Conservation (phyloP, 2,329 filamentous ascomycete genomes). For the Claviceps sp. region DNA sequence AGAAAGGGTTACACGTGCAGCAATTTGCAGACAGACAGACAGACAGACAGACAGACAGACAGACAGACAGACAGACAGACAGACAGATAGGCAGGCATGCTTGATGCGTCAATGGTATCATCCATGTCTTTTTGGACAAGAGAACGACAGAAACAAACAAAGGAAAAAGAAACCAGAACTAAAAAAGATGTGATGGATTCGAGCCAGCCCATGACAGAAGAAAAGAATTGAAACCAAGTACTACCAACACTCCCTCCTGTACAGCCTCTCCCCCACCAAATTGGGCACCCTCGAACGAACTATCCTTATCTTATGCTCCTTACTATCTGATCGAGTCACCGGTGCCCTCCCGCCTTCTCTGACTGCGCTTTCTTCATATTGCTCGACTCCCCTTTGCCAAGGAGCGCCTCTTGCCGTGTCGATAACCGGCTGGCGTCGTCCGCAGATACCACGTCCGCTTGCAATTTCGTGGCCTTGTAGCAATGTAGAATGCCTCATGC, state of each 20-base stretch:
- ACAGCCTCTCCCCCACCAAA: not conserved
- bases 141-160: conserved; percentile 13
- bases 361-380: not conserved
- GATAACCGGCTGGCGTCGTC: not conserved
- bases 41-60: too few relatives aligned
- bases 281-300: not conserved
- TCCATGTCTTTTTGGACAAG: conserved; percentile 22
- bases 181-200: not conserved
- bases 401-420: not conserved
- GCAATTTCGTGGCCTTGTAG: not conserved
- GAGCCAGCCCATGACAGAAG: too few relatives aligned
- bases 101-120: conserved; percentile 29
- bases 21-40: conserved; percentile 3
- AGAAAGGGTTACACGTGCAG: conserved; percentile 7
- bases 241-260: not conserved
- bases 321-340: not conserved
- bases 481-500: not conserved
- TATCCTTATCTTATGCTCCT: not conserved
- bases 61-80: too few relatives aligned
- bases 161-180: not conserved
- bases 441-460: conserved; percentile 6
- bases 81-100: conserved; percentile 12
- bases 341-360: not conserved
- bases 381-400: not conserved
- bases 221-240: not conserved